These are phyloP conservation scores for Lotmaria passim DNA, from an alignment of 208 protist genomes.

Conservation along the genomic window DNA sequence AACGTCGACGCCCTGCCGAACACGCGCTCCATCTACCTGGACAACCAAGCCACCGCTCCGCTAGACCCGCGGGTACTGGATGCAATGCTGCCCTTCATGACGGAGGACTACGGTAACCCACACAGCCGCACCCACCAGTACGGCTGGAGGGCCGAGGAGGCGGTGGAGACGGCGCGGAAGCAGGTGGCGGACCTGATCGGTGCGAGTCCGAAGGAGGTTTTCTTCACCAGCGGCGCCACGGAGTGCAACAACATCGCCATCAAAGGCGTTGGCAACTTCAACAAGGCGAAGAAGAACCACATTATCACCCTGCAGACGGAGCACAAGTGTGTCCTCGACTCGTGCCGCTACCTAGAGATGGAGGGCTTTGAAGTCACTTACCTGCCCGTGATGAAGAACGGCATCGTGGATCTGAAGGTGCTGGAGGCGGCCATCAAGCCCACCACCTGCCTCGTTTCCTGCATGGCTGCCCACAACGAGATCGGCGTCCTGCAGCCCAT, in stretches of 20 bases:
- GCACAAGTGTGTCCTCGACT: slow-evolving; percentile 99
- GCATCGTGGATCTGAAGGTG: slow-evolving; percentile 94
- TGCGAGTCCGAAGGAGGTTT: slow-evolving; percentile 97
- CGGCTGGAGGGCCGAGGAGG: slow-evolving; percentile 95
- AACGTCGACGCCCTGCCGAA: slow-evolving; percentile 8
- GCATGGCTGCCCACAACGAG: slow-evolving; percentile 99
- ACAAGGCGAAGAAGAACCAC: slow-evolving; percentile 98
- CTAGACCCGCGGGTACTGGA: slow-evolving; percentile 98
- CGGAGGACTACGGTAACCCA: slow-evolving; percentile 98
- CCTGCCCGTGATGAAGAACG: slow-evolving; percentile 97
- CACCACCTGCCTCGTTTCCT: slow-evolving; percentile 96
- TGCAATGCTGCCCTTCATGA: slow-evolving; percentile 98
- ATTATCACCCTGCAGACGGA: slow-evolving; percentile 98
- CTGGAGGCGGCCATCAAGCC: slow-evolving; percentile 94
- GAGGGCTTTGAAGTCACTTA: slow-evolving; percentile 98
- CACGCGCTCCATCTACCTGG: slow-evolving; percentile 94
- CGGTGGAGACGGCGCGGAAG: slow-evolving; percentile 95
- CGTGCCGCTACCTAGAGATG: slow-evolving; percentile 96
- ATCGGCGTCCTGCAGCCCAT: slow-evolving; percentile 99
- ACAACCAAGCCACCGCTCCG: slow-evolving; percentile 96
- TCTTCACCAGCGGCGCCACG: slow-evolving; percentile 99
- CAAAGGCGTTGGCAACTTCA: slow-evolving; percentile 98
- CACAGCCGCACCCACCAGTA: slow-evolving; percentile 98
- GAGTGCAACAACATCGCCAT: slow-evolving; percentile 99
- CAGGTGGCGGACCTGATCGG: slow-evolving; percentile 94